Conservation (phyloP, 352 stramenopile genomes). For the Peronospora destructor region DNA sequence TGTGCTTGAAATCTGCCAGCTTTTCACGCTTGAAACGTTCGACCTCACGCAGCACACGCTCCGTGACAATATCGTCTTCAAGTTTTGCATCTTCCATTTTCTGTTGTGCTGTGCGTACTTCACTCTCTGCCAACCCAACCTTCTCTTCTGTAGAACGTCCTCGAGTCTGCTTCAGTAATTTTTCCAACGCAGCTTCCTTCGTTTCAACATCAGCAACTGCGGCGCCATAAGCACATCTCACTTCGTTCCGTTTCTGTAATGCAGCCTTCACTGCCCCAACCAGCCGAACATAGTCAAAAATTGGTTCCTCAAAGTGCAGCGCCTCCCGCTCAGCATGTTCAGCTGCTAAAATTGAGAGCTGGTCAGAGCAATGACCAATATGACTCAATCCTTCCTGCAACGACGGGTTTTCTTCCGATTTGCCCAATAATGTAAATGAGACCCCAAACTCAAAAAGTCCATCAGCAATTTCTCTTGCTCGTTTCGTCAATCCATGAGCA, state of each 20-base stretch:
- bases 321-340: slow-evolving; percentile 91
- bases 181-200: slow-evolving; percentile 56
- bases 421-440: slow-evolving; percentile 92
- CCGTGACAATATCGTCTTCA: slow-evolving; percentile 91
- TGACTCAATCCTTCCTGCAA: slow-evolving; percentile 89
- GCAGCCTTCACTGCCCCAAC: slow-evolving; percentile 93
- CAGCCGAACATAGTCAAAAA: slow-evolving; percentile 94
- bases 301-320: slow-evolving; percentile 91
- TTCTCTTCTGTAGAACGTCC: slow-evolving; percentile 64
- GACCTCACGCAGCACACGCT: slow-evolving; percentile 94
- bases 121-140: slow-evolving; percentile 77
- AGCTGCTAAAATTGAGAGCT: slow-evolving; percentile 85
- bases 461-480: slow-evolving; percentile 92
- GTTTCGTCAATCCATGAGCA: slow-evolving; percentile 89
- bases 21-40: slow-evolving; percentile 95
- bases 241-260: slow-evolving; percentile 90
- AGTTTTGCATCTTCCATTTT: slow-evolving; percentile 85
- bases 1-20: slow-evolving; percentile 91
- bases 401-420: slow-evolving; percentile 88
- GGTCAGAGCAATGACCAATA: slow-evolving; percentile 90
- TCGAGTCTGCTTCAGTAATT: slow-evolving; percentile 54
- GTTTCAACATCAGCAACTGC: slow-evolving; percentile 85
- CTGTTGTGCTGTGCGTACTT: slow-evolving; percentile 77
- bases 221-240: slow-evolving; percentile 81
- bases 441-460: slow-evolving; percentile 96